Conservation (phyloP, 176 grass and related monocot species). For the Cenchrus fungigraminus region DNA sequence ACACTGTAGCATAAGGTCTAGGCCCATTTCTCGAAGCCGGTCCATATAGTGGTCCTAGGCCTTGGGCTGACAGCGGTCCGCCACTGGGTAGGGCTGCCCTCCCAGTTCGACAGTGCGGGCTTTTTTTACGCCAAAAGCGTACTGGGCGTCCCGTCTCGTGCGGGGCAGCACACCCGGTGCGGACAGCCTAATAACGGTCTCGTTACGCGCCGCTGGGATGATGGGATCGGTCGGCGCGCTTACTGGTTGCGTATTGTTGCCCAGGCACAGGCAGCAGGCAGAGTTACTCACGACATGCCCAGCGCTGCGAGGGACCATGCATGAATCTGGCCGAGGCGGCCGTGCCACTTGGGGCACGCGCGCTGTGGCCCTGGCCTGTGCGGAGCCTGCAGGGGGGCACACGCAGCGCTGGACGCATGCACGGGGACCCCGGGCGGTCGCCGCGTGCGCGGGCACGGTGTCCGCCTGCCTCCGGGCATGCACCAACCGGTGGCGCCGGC, state of each 20-base stretch:
- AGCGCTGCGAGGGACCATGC: background rate
- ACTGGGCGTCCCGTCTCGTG: too few species aligned
- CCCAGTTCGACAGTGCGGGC: too few species aligned
- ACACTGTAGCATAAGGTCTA: too few species aligned
- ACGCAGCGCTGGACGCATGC: background rate
- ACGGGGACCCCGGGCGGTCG: slow-evolving; percentile 3
- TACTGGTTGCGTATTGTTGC: too few species aligned
- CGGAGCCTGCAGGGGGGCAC: background rate
- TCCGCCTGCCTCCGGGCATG: slow-evolving; percentile 44
- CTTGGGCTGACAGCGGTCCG: too few species aligned
- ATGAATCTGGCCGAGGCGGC: background rate
- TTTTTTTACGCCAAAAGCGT: too few species aligned
- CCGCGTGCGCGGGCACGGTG: slow-evolving; percentile 29
- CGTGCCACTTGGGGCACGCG: background rate
- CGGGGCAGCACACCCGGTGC: too few species aligned
- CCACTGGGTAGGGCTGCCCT: too few species aligned
- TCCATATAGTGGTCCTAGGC: too few species aligned
- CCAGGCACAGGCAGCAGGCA: too few species aligned
- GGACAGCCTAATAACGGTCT: background rate
- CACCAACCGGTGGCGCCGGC: slow-evolving; percentile 28
- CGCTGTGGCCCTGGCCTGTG: too few species aligned
- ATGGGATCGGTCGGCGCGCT: background rate
- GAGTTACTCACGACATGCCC: slow-evolving; percentile 35
- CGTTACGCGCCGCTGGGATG: background rate
- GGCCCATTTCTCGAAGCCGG: too few species aligned